Percentiles rank a stretch among this genome's conserved stretches.
These are phyloP conservation scores for Telopea speciosissima DNA, from an alignment of 177 flowering plant species.

Conservation along the genomic window DNA sequence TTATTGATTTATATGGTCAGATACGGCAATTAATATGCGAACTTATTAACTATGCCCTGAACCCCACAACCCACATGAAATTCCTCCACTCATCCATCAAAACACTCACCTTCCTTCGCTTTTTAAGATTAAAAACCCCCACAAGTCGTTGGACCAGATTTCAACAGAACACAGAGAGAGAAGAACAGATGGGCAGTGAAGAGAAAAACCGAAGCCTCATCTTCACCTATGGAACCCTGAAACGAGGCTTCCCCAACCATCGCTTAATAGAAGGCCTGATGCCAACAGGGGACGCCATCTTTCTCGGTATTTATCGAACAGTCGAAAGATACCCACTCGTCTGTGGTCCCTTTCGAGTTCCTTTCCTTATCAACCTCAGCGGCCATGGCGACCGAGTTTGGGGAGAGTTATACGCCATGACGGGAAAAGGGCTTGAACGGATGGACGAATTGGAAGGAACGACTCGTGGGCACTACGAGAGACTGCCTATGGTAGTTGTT, in stretches of 20 bases:
- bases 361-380: conserved; percentile 52
- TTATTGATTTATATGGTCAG: no score
- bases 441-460: conserved; percentile 65
- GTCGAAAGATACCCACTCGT: conserved; percentile 43
- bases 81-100: no score
- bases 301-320: conserved; percentile 33
- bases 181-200: conserved; percentile 6
- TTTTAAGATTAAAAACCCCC: no score
- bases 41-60: no score
- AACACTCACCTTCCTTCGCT: no score
- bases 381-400: conserved; percentile 39
- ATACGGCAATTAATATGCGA: no score
- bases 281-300: conserved; percentile 34
- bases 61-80: no score
- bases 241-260: conserved; percentile 59
- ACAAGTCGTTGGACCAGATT: no score
- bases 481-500: conserved; percentile 36
- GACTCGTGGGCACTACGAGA: conserved; percentile 48
- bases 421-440: conserved; percentile 32
- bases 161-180: no score
- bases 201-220: conserved; percentile 19
- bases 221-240: conserved; percentile 70
- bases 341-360: conserved; percentile 58
- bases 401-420: conserved; percentile 73
- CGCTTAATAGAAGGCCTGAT: conserved; percentile 35